Percentiles rank a stretch among this genome's conserved stretches.
Evolutionary conservation across 352 stramenopile species (phyloP).

Genomic region (Globisporangium middletonii): DNA sequence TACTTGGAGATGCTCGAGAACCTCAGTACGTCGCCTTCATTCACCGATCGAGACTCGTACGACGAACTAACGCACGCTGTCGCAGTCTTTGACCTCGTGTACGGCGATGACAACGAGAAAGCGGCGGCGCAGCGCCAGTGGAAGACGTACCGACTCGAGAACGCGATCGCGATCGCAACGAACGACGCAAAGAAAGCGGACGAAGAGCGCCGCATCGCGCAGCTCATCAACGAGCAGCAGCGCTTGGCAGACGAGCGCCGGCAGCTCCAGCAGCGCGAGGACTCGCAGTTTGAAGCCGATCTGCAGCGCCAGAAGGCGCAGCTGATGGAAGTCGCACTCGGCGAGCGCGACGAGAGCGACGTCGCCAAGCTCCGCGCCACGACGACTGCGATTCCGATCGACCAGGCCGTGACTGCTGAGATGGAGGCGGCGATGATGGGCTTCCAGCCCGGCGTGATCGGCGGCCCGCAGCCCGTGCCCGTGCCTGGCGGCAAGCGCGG

Average conservation of each 20-base stretch:
- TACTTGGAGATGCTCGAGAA: constrained; percentile 84
- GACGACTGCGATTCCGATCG: constrained; percentile 79
- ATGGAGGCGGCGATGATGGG: constrained; percentile 89
- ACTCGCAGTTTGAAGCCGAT: constrained; percentile 77
- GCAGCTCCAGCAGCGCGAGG: constrained; percentile 70
- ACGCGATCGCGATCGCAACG: constrained; percentile 75
- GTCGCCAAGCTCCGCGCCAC: constrained; percentile 66
- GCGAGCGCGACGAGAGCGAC: constrained; percentile 75
- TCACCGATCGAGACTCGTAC: no score
- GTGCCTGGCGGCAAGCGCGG: constrained; percentile 77
- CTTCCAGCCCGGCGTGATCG: constrained; percentile 70
- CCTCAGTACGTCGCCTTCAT: constrained; percentile 41
- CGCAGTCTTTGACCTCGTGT: constrained; percentile 81
- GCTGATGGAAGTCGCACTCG: constrained; percentile 81
- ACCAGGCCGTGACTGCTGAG: constrained; percentile 81
- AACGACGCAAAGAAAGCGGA: constrained; percentile 85
- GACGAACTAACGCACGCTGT: background rate
- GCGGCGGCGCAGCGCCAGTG: constrained; percentile 70
- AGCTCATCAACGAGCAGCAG: constrained; percentile 81
- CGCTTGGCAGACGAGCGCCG: constrained; percentile 70
- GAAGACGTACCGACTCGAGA: constrained; percentile 83
- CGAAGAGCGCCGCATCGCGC: constrained; percentile 79
- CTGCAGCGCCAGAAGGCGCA: constrained; percentile 76
- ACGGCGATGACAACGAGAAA: constrained; percentile 70
- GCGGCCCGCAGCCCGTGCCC: constrained; percentile 65